Evolutionary conservation across 192 early-diverging fungal species (phyloP).

Genomic region (Lobosporangium transversale): DNA sequence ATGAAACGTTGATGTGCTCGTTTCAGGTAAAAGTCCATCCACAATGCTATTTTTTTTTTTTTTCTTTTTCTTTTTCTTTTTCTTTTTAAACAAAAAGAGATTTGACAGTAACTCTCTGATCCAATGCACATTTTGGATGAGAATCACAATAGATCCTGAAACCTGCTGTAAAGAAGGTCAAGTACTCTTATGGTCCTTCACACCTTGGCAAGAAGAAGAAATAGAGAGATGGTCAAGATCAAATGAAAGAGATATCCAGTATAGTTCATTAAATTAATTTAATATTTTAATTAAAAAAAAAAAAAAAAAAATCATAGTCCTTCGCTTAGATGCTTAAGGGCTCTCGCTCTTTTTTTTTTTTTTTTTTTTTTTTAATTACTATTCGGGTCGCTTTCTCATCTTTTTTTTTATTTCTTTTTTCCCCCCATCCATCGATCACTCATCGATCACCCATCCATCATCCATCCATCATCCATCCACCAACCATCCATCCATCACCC

Average conservation of each 20-base stretch:
- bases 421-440: too few relatives aligned
- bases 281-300: neutral
- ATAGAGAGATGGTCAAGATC: slow-evolving; percentile 44
- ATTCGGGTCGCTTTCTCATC: neutral
- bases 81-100: neutral
- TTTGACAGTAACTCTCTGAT: neutral
- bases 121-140: neutral
- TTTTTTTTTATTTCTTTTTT: neutral
- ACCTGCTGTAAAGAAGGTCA: slow-evolving; percentile 93
- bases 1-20: slow-evolving; percentile 88
- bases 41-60: neutral
- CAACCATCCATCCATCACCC: neutral
- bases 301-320: too few relatives aligned
- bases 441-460: slow-evolving; percentile 31
- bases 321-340: too few relatives aligned
- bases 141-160: slow-evolving; percentile 90
- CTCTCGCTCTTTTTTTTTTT: too few relatives aligned
- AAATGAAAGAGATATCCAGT: too few relatives aligned
- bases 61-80: neutral
- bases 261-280: neutral
- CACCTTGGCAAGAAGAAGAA: slow-evolving; percentile 77
- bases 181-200: slow-evolving; percentile 79
- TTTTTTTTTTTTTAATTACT: too few relatives aligned
- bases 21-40: slow-evolving; percentile 73
- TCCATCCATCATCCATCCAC: slow-evolving; percentile 26